Base-by-base conservation (phyloP, 2,329 filamentous ascomycete genomes). In the Huntiella omanensis region DNA sequence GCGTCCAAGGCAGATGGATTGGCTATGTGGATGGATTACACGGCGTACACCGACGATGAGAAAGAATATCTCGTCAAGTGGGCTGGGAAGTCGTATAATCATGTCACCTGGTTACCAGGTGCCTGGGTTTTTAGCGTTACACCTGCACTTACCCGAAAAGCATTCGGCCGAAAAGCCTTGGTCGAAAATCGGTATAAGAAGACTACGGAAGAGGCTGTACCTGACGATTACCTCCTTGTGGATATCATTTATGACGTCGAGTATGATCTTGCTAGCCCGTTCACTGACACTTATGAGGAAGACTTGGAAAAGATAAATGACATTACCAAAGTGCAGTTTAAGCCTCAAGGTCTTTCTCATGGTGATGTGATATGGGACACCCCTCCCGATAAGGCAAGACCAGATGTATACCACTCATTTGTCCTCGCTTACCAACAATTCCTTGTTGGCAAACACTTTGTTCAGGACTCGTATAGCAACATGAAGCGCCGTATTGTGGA, bases 61-160 rank as follows among this genome's bases (percentile, higher is more conserved):
- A 87, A 87, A 53, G 85, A 95, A 54, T 98, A 96, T 56, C 71
- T 98, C 2, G 64, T 98, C 54, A 94, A 91, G 58, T 96, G 87
- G 84, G 76, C 81, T 39, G 67, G 69, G 0, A 69, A 74, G 47
- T 94, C 88, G 0, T 92, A 95, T 56, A 80, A 78, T 52, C 79
- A 83, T 52, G 84, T 83, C 45, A 69, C 68, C 5, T 98, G 92
- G 91, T 82, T 85, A 70, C 76, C 85, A 7, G 91, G 88, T 10
- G 70, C 80, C 12, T 98, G 91, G 91, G 71, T 93, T 1, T 88
- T 75, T 67, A 85, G 86, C 4, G 68, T 80, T 7, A 55, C 62
- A 3, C 49, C 59, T 0, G 22, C 11, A 17, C 3, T 13, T 12
- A 92, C 83, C 77, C 76, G 85, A 12, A 74, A 69, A 7, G 69